Evolutionary conservation across 139 green algal genomes (phyloP), one percentile per base, ranked within the genome.

Genomic region (Spirogloea muscicola): DNA sequence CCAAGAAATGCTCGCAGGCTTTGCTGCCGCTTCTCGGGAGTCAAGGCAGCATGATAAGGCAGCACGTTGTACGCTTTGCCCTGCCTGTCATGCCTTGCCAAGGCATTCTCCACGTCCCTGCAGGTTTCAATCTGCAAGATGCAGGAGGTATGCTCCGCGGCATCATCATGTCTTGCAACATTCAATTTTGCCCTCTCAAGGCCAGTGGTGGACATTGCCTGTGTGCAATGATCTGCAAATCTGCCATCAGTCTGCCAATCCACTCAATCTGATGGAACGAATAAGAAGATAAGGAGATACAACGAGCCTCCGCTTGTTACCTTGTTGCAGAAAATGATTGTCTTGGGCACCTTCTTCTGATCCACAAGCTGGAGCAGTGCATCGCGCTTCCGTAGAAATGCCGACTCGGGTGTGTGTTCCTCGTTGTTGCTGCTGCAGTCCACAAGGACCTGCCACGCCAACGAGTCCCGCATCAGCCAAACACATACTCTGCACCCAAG

Each of bases 351-450:
- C 82, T 3, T 62, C 6, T 2, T 82, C 84, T 27, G 62, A 33
- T 37, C 60, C n/a, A 89, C 60, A 13, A 82, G 41, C 5, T 72
- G 37, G 40, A 68, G 34, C 43, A 96, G 73, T 25, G 90, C 89
- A 7, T 86, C 86, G 10, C 86, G 72, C 84, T 96, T 96, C 60
- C 91, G 85, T 42, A 41, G 37, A 29, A 87, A 88, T 27, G 87
- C 91, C 21, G 33, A 87, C 77, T 95, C 91, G 40, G 91, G 84
- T 16, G 42, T 72, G 18, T 68, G 84, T 5, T 94, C 83, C 44
- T 91, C 88, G 6, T 90, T 88, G 13, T 91, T 93, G n/a, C 93
- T 92, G 59, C 77, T 89, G 85, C 93, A 97, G 82, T 97, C 93
- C 31, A 97, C 81, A 33, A 97, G 82, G 83, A 94, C 87, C 86